Base-by-base conservation (phyloP, 306 rosid species). In the Castanea mollissima region DNA sequence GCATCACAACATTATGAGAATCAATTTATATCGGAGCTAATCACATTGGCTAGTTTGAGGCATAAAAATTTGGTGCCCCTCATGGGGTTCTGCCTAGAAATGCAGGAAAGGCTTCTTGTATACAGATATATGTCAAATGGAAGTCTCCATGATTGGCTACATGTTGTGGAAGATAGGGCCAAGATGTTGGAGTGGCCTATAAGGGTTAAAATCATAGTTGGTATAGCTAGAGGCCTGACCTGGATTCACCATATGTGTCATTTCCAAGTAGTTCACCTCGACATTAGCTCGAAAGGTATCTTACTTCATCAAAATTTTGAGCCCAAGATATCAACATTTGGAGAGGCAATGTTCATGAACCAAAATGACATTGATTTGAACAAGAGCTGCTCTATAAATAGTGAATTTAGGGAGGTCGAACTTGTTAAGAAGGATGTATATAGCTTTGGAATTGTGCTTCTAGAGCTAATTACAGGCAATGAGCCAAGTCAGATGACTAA, bases 281-380 rank as follows among this genome's bases (percentile, higher is more conserved):
- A 72, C 16, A 27, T 86, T 35, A 70, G 64, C 69, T 78, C 87
- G 0, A 35, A 71, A 16, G 70, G 75, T 10, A 52, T 86, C 57
- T 75, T 83, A 57, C 75, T 86, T 10, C 81, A 83, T 65, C 74
- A 80, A 10, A 65, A 80, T 19, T 80, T 80, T 32, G 87, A 86
- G 35, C 87, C 89, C 31, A 86, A 78, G 41, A 46, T 86, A 80
- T 80, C 87, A 14, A 81, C 81, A 67, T 83, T 83, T 38, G 82
- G 89, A 31, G 34, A 55, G 57, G 83, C 85, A 4, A 77, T 77
- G 46, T 38, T 38, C 46, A 38, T 0, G 46, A 38, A 38, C 46
- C 46, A 8, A 7, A 38, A 38, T 8, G 46, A 38, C 46, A 38
- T 38, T 38, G 46, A 38, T 38, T 38, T 38, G 11, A 71, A 80